These are phyloP conservation scores for Fragilaria crotonensis DNA, from an alignment of 108 stramenopile genomes.

Conservation along the genomic window DNA sequence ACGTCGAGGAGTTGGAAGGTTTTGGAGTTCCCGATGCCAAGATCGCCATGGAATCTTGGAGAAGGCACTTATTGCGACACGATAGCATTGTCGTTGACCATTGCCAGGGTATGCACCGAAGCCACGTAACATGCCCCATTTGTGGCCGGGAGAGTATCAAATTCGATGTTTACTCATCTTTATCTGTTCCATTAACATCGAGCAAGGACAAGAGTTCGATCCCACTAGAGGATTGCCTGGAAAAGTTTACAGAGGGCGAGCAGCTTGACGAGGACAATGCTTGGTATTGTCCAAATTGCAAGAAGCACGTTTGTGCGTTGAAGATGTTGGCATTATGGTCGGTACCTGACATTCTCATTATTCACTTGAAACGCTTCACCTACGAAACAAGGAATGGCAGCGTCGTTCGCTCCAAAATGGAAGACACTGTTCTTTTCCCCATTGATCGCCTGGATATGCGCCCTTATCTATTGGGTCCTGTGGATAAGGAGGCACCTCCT, in stretches of 20 bases:
- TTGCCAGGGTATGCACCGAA: constrained; percentile 84
- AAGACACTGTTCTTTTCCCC: constrained; percentile 65
- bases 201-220: constrained; percentile 41
- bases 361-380: constrained; percentile 76
- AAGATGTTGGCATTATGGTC: constrained; percentile 81
- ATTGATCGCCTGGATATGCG: constrained; percentile 62
- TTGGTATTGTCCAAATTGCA: constrained; percentile 77
- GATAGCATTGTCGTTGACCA: constrained; percentile 82
- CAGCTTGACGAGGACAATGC: constrained; percentile 80
- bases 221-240: constrained; percentile 59
- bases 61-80: constrained; percentile 72
- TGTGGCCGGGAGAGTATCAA: constrained; percentile 82
- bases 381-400: constrained; percentile 56
- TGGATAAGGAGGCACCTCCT: constrained; percentile 65
- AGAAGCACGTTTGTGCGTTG: constrained; percentile 73
- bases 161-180: constrained; percentile 84
- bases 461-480: constrained; percentile 59
- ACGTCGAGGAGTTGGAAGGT: constrained; percentile 86
- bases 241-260: constrained; percentile 73
- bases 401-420: constrained; percentile 65
- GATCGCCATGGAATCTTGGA: constrained; percentile 81
- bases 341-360: constrained; percentile 67
- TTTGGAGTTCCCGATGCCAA: constrained; percentile 78
- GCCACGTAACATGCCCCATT: constrained; percentile 78
- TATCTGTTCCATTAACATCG: constrained; percentile 67